Base-by-base conservation (phyloP, 2,329 filamentous ascomycete genomes). In the Alternaria consortialis region DNA sequence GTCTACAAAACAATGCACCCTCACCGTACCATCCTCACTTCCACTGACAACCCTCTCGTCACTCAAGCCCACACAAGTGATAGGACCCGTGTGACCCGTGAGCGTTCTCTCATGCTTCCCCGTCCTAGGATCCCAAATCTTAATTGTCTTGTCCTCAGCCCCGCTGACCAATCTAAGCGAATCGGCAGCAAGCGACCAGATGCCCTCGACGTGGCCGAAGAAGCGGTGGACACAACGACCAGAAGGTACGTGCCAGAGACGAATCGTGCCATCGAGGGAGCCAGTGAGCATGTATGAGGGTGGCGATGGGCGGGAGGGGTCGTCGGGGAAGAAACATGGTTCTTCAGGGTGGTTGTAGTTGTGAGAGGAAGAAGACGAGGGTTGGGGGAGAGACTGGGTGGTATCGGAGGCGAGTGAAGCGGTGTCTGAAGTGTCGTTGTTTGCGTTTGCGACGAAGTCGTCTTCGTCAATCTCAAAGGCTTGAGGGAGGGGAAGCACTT, bases 181-280 rank as follows among this genome's bases (percentile, higher is more conserved):
- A 79, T 98, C 94, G 3, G 92, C 94, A 0, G 91, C 92, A 3
- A 99, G 84, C 6, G 92, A 91, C 95, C 95, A 99, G 20, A 99
- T 91, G 32, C 95, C 95, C 78, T 99, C 95, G 23, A 99, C 87
- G 73, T 99, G 95, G 0, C 95, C 95, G 76, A 98, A 99, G 83
- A 97, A 97, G 32, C 93, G 97, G 63, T 93, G 91, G 34, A 97
- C 85, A 72, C 92, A 97, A 65, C 88, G 88, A 37, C 92, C 93
- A 0, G 91, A 91, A 5, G 86, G 87, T 1, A 93, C 91, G 76
- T 97, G 93, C 94, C 95, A 99, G 20, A 98, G 85, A 11, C 94
- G 90, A 64, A 98, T 92, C 0, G 93, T 97, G 58, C 90, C 91
- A 78, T 99, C 95, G 17, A 99, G 86, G 0, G 93, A 93, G 52